Percentiles rank a stretch among this genome's conserved stretches.
Evolutionary conservation across 352 stramenopile genomes (phyloP).

Genomic region (Discostella stelligera): DNA sequence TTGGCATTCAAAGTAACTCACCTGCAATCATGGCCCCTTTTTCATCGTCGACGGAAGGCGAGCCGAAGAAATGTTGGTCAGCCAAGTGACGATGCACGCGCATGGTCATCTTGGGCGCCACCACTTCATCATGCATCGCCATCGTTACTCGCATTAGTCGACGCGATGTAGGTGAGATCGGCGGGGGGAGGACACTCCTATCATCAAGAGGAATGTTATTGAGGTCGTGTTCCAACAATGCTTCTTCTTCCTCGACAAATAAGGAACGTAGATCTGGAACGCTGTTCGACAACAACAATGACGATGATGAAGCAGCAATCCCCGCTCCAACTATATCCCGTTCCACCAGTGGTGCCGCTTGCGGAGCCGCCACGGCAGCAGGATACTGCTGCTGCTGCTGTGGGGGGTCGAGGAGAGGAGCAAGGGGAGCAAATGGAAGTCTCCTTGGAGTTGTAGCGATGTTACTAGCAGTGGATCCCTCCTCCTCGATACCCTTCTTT

Average conservation of each 20-base stretch:
- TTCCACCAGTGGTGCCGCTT: background rate
- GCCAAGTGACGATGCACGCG: conserved; percentile 73
- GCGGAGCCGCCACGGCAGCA: conserved; percentile 14
- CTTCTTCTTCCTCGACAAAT: background rate
- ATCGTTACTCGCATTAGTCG: background rate
- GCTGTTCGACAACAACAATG: background rate
- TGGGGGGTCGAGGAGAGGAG: background rate
- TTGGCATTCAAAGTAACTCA: background rate
- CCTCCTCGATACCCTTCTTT: conserved; percentile 25
- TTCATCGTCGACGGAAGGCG: conserved; percentile 50
- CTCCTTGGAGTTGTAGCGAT: background rate
- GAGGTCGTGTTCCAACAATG: background rate
- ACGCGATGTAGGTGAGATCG: background rate
- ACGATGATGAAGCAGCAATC: background rate
- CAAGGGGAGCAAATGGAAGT: background rate
- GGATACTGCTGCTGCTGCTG: background rate
- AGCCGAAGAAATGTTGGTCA: conserved; percentile 71
- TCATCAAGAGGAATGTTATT: background rate
- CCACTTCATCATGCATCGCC: background rate
- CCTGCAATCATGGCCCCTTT: conserved; percentile 49
- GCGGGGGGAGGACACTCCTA: background rate
- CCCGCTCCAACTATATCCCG: background rate
- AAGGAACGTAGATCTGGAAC: background rate
- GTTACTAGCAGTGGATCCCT: background rate
- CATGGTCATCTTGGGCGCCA: conserved; percentile 49